Evolutionary conservation across 2,329 filamentous ascomycete species (phyloP), one percentile per base, ranked within the genome.

Genomic region (Fusarium albosuccineum): DNA sequence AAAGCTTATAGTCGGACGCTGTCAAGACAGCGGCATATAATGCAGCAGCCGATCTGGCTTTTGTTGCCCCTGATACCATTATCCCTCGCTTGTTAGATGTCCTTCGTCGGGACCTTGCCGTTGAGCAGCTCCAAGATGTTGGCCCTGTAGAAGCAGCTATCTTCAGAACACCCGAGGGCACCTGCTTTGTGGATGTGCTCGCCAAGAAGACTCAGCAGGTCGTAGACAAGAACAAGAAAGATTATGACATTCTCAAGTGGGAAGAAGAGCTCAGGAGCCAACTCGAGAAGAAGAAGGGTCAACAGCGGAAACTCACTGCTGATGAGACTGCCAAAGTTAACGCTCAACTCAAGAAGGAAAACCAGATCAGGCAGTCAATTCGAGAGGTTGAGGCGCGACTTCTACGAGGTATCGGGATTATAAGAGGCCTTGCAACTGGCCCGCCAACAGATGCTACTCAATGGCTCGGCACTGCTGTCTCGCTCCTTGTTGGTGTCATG

Each of bases 171-270:
- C 91, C 94, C 1, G 93, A 97, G 76, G 95, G 94, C 2, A 94
- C 91, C 2, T 87, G 90, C 13, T 98, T 97, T 72, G 86, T 99
- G 17, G 96, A 99, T 78, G 92, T 98, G 1, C 85, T 99, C 6
- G 92, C 91, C 34, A 94, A 93, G 75, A 97, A 97, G 76, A 83
- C 89, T 2, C 88, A 89, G 60, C 87, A 87, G 63, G 82, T 85
- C 37, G 81, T 91, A 3, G 91, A 94, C 79, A 98, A 97, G 81
- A 97, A 93, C 73, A 91, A 89, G 49, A 97, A 97, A 77, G 96
- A 98, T 76, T 97, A 97, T 73, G 93, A 99, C 72, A 97, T 93
- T 2, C 80, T 97, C 40, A 97, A 97, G 79, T 99, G 97, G 96
- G 96, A 99, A 79, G 92, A 95, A 76, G 96, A 99, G 67, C 85